phyloP scores from a whole-genome alignment of 2,329 filamentous ascomycete genomes.

The Pseudocercospora fijiensis region DNA sequence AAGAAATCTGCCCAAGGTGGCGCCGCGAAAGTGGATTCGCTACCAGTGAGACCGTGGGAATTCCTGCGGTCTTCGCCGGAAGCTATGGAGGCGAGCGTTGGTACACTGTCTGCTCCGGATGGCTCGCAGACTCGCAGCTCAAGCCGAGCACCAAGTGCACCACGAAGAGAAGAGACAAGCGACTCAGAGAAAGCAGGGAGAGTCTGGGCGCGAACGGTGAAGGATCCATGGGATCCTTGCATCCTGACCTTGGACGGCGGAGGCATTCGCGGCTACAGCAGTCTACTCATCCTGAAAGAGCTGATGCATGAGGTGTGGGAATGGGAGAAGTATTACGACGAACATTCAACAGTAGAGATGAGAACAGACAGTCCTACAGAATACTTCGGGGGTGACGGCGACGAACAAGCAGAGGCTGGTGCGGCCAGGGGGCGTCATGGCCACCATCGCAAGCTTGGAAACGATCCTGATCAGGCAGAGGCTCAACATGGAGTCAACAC shows the following conservation, averaged over 20 bases:
- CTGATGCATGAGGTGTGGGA: slow-evolving; percentile 51
- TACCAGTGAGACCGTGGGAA: slow-evolving; percentile 37
- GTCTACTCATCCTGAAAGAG: slow-evolving; percentile 49
- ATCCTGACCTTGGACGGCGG: slow-evolving; percentile 53
- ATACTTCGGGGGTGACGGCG: slow-evolving; percentile 6
- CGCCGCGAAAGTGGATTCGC: slow-evolving; percentile 36
- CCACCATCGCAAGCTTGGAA: slow-evolving; percentile 16
- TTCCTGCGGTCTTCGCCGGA: slow-evolving; percentile 28
- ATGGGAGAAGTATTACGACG: slow-evolving; percentile 45
- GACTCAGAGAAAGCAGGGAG: slow-evolving; percentile 45
- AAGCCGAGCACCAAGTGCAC: slow-evolving; percentile 31
- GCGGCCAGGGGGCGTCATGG: slow-evolving; percentile 20
- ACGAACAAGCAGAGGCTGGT: slow-evolving; percentile 22
- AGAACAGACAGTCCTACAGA: slow-evolving; percentile 26
- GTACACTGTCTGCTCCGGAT: slow-evolving; percentile 24
- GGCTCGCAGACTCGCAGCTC: slow-evolving; percentile 25
- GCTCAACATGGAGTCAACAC: slow-evolving; percentile 21
- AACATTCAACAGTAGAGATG: slow-evolving; percentile 17
- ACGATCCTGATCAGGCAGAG: slow-evolving; percentile 22
- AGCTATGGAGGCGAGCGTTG: slow-evolving; percentile 27
- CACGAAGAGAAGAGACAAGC: slow-evolving; percentile 35
- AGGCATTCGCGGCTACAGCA: slow-evolving; percentile 53
- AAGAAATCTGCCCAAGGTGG: slow-evolving; percentile 18
- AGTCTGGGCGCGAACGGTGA: slow-evolving; percentile 44
- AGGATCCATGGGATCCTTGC: slow-evolving; percentile 51